A percentile compares a stretch with the other conserved stretches of the same genome.
These are phyloP conservation scores for Bruguiera sexangula DNA, from an alignment of 345 rosid species.

Conservation along the genomic window DNA sequence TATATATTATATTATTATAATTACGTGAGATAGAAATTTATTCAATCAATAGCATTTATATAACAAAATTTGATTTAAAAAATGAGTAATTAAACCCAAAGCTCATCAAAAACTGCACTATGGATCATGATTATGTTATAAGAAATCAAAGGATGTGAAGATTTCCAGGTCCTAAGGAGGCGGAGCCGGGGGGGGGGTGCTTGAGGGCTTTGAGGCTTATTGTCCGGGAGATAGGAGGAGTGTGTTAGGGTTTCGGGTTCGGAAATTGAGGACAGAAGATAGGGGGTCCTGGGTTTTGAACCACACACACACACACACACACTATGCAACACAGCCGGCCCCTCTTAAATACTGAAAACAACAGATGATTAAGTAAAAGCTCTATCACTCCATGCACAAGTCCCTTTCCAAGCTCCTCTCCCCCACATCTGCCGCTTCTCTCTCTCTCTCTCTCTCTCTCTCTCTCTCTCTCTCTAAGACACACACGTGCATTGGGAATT, in stretches of 20 bases:
- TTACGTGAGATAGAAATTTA: too few relatives aligned
- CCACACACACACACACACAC: slow-evolving; percentile 18
- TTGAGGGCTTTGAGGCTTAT: slow-evolving; percentile 11
- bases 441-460: slow-evolving; percentile 23
- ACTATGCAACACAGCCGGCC: slow-evolving; percentile 14
- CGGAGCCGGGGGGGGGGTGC: slow-evolving; percentile 2
- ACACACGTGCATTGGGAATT: slow-evolving; percentile 34
- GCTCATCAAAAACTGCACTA: neutral
- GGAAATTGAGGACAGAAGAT: slow-evolving; percentile 37
- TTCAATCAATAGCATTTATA: too few relatives aligned
- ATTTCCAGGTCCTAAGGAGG: slow-evolving; percentile 26
- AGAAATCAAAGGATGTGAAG: slow-evolving; percentile 6
- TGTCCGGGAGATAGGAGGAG: slow-evolving; percentile 33
- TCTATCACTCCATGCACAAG: slow-evolving; percentile 48
- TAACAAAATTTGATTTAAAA: too few relatives aligned
- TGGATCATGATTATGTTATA: slow-evolving; percentile 31
- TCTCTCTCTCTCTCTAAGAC: slow-evolving; percentile 7
- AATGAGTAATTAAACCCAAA: too few relatives aligned
- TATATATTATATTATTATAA: too few relatives aligned
- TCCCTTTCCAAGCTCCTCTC: slow-evolving; percentile 46
- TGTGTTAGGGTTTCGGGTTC: slow-evolving; percentile 34
- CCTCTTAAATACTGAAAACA: slow-evolving; percentile 44
- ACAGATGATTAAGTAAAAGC: slow-evolving; percentile 46
- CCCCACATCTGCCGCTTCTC: slow-evolving; percentile 49
- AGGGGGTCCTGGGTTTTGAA: slow-evolving; percentile 2